Conservation (phyloP, 371 early-diverging fungal species). For the Lichtheimia ramosa region DNA sequence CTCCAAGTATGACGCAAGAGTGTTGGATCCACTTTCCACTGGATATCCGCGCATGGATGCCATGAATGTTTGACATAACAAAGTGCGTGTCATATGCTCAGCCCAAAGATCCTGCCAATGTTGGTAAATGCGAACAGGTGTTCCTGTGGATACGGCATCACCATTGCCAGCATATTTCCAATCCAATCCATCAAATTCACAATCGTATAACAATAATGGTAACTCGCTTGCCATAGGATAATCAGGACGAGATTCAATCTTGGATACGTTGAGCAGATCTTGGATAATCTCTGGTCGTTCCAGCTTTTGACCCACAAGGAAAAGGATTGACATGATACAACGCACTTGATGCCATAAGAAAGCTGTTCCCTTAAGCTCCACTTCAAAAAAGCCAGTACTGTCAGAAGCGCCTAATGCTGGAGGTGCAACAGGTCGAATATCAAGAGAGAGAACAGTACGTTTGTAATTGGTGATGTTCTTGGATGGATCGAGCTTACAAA, state of each 20-base stretch:
- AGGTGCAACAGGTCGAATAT: conserved; percentile 55
- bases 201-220: conserved; percentile 87
- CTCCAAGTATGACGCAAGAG: conserved; percentile 6
- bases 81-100: conserved; percentile 47
- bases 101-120: conserved; percentile 56
- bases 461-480: conserved; percentile 79
- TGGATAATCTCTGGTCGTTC: conserved; percentile 40
- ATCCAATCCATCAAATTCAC: conserved; percentile 68
- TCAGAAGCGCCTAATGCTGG: conserved; percentile 13
- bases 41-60: conserved; percentile 7
- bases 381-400: conserved; percentile 56
- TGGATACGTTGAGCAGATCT: conserved; percentile 36
- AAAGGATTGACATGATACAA: conserved; percentile 91
- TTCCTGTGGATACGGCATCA: conserved; percentile 1
- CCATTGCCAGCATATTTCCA: conserved; percentile 51
- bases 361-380: conserved; percentile 79
- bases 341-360: conserved; percentile 98
- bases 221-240: conserved; percentile 77
- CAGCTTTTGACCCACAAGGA: conserved; percentile 73
- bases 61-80: conserved; percentile 28
- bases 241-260: conserved; percentile 38
- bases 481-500: conserved; percentile 90
- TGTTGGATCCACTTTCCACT: conserved; percentile 1
- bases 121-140: conserved; percentile 20
- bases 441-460: conserved; percentile 65